phyloP scores from a whole-genome alignment of 352 stramenopile genomes.

The Phytophthora brassicae region DNA sequence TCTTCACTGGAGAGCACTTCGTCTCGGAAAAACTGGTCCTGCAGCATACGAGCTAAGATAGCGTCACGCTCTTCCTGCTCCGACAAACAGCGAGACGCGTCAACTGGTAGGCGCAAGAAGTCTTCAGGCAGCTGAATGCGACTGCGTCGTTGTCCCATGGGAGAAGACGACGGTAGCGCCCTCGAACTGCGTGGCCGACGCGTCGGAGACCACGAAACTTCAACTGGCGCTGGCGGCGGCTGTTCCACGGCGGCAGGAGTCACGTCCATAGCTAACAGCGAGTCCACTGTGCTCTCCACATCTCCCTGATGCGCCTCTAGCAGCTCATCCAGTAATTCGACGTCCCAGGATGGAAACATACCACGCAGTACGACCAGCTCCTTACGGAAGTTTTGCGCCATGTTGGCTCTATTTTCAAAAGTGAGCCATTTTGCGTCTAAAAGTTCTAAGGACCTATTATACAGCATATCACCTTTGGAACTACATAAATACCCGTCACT shows the following conservation, averaged over 20 bases:
- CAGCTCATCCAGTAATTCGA: slow-evolving; percentile 54
- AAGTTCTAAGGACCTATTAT: not conserved
- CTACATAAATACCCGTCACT: slow-evolving; percentile 1
- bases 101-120: slow-evolving; percentile 63
- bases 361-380: slow-evolving; percentile 60
- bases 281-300: slow-evolving; percentile 76
- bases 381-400: slow-evolving; percentile 63
- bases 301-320: slow-evolving; percentile 68
- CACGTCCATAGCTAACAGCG: slow-evolving; percentile 69
- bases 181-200: slow-evolving; percentile 12
- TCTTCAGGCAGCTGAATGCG: slow-evolving; percentile 63
- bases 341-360: slow-evolving; percentile 83
- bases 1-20: slow-evolving; percentile 72
- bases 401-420: slow-evolving; percentile 32
- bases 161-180: slow-evolving; percentile 18
- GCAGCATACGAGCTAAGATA: slow-evolving; percentile 75
- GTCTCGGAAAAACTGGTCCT: slow-evolving; percentile 84
- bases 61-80: slow-evolving; percentile 77
- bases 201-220: slow-evolving; percentile 8
- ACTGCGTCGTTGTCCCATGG: slow-evolving; percentile 6
- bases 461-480: not conserved
- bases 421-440: slow-evolving; percentile 3
- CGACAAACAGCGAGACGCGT: slow-evolving; percentile 33
- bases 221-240: slow-evolving; percentile 19
- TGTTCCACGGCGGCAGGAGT: slow-evolving; percentile 4